Percentiles rank a stretch among this genome's conserved stretches.
phyloP scores from a whole-genome alignment of 1,284 basidiomycete species.

The Trametes polyzona region DNA sequence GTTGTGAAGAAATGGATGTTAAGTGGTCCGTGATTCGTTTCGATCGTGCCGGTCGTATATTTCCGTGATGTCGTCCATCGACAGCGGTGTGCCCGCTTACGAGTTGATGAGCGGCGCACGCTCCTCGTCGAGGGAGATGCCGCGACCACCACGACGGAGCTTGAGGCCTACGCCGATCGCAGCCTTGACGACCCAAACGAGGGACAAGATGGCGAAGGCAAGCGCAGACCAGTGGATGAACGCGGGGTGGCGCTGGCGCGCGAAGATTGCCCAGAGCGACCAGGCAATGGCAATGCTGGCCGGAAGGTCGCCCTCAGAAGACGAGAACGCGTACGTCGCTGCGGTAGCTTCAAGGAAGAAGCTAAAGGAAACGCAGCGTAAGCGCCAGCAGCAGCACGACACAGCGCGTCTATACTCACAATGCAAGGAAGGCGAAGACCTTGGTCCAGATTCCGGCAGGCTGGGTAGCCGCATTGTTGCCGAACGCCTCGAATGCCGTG shows the following conservation, averaged over 20 bases:
- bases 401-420: constrained; percentile 46
- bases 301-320: constrained; percentile 88
- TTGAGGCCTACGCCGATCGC: constrained; percentile 53
- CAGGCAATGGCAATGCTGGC: constrained; percentile 86
- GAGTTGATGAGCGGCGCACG: constrained; percentile 74
- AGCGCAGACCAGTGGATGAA: constrained; percentile 93
- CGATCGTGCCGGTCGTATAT: background rate
- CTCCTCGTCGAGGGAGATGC: constrained; percentile 83
- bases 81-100: constrained; percentile 3
- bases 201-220: constrained; percentile 83
- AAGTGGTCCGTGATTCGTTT: background rate
- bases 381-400: background rate
- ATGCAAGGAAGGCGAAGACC: constrained; percentile 89
- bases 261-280: constrained; percentile 85
- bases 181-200: constrained; percentile 84
- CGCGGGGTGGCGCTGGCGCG: constrained; percentile 52
- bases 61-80: background rate
- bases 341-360: constrained; percentile 95
- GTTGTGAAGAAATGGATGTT: background rate
- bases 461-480: constrained; percentile 70
- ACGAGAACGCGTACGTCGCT: constrained; percentile 89
- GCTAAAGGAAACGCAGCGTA: constrained; percentile 39
- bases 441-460: constrained; percentile 89
- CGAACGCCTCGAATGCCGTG: constrained; percentile 91
- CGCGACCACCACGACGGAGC: constrained; percentile 47